Evolutionary conservation across 345 rosid species (phyloP), one percentile per base, ranked within the genome.

Genomic region (Populus davidiana): DNA sequence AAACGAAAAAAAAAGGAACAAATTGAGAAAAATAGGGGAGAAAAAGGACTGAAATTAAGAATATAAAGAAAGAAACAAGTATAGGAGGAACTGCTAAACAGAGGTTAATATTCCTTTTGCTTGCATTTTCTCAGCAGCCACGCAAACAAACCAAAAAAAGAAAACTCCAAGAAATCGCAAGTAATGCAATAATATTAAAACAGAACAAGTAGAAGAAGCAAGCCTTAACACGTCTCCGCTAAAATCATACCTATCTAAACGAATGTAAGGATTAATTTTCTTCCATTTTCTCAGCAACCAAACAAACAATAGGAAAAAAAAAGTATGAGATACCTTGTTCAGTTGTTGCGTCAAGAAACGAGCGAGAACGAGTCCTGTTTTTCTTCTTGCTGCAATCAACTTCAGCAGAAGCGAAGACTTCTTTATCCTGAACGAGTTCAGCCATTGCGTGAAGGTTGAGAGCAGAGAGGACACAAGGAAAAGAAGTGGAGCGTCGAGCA

Each of bases 291-390:
- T 64, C 35, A 18, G 25, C 41, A 59, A 47, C 29, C 36, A 67
- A 71, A 79, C 41, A 39, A 69, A 67, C 41, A 70, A 21, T 3
- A 72, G 16, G 59, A 59, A 74, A 36, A 74, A 73, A 44, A 23
- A 71, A 20, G 8, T 9, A 10, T 39, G n/a, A 35, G 31, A 68
- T 75, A 96, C 99, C 99, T 88, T 90, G 76, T 78, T 88, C 97
- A 38, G 89, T 86, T 43, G 82, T 86, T 21, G 88, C 99, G 72
- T 93, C 91, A 59, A 91, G 81, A 81, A 95, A 92, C 47, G 92
- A 84, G 75, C 92, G 93, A 5, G 90, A 84, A 81, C 87, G 94
- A 76, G 67, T 83, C 72, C 36, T 21, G 44, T 33, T 12, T 39
- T 5, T 56, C 79, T 67, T 67, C 56, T 65, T 38, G 69, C 70